Conservation (phyloP, 371 early-diverging fungal genomes). For the Mortierella sp. region DNA sequence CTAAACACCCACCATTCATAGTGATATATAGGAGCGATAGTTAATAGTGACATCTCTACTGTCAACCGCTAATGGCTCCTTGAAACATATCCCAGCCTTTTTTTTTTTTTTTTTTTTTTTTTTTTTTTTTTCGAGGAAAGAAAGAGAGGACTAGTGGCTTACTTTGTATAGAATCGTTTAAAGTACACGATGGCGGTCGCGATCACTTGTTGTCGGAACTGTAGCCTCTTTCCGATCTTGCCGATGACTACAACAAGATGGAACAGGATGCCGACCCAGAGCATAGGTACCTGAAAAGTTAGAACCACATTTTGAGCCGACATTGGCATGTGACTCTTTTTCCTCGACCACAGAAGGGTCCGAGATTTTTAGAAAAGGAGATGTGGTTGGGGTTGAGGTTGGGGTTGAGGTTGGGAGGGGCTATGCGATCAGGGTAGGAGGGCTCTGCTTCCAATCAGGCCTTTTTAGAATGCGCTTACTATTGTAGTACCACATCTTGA, state of each 20-base stretch:
- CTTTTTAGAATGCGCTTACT: constrained; percentile 55
- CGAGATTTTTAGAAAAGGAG: background rate
- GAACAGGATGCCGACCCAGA: background rate
- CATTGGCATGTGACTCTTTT: no score
- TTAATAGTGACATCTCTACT: no score
- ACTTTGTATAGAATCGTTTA: constrained; percentile 90
- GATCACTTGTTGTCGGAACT: constrained; percentile 83
- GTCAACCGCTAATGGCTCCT: background rate
- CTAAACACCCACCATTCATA: no score
- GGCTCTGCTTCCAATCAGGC: background rate
- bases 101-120: no score
- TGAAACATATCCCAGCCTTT: constrained; percentile 1
- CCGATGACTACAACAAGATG: constrained; percentile 68
- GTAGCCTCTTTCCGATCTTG: constrained; percentile 78
- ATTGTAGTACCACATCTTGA: constrained; percentile 76
- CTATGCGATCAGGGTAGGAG: background rate
- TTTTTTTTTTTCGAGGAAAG: background rate
- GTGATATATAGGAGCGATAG: no score
- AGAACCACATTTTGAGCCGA: background rate
- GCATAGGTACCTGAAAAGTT: constrained; percentile 5
- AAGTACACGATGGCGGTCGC: constrained; percentile 90
- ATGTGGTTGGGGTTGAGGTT: background rate
- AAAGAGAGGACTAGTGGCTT: constrained; percentile 32
- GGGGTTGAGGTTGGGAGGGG: background rate
- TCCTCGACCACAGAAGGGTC: no score